Conservation (phyloP, 1,284 basidiomycete species). For the Rhodotorula sp. region DNA sequence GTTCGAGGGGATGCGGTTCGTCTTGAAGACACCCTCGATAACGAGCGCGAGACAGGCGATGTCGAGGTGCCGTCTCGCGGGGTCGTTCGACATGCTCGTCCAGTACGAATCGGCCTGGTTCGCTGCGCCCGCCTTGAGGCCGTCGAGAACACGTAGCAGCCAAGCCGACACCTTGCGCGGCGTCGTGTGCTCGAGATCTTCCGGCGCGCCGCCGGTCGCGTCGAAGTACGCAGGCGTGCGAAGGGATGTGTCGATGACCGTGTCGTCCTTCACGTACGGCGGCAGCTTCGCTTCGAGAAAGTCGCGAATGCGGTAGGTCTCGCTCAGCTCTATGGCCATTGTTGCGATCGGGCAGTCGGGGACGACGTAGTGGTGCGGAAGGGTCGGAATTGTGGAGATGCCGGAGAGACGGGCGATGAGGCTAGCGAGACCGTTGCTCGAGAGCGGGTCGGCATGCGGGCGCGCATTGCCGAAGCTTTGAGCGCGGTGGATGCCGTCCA, state of each 20-base stretch:
- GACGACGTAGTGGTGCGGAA: conserved; percentile 24
- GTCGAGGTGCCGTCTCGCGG: conserved; percentile 66
- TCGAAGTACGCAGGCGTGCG: conserved; percentile 2
- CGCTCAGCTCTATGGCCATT: conserved; percentile 60
- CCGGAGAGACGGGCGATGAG: conserved; percentile 59
- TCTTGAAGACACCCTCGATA: conserved; percentile 65
- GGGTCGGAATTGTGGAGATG: neutral
- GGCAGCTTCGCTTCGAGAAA: conserved; percentile 67
- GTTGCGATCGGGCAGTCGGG: conserved; percentile 60
- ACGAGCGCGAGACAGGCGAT: conserved; percentile 62
- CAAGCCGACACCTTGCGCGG: conserved; percentile 65
- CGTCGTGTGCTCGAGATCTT: conserved; percentile 7
- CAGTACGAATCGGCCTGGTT: conserved; percentile 33
- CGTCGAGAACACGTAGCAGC: conserved; percentile 62
- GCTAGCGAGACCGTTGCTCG: conserved; percentile 62
- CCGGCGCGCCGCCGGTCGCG: neutral
- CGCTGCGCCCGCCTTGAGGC: conserved; percentile 55
- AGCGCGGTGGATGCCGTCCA: conserved; percentile 49
- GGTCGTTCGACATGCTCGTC: conserved; percentile 57
- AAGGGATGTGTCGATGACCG: neutral
- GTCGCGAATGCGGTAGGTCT: conserved; percentile 62
- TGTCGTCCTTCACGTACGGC: conserved; percentile 16
- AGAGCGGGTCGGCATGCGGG: conserved; percentile 55
- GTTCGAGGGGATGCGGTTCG: conserved; percentile 63
- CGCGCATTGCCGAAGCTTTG: conserved; percentile 31